Base-by-base conservation (phyloP, 1,284 basidiomycete genomes). In the Ganoderma sinense region DNA sequence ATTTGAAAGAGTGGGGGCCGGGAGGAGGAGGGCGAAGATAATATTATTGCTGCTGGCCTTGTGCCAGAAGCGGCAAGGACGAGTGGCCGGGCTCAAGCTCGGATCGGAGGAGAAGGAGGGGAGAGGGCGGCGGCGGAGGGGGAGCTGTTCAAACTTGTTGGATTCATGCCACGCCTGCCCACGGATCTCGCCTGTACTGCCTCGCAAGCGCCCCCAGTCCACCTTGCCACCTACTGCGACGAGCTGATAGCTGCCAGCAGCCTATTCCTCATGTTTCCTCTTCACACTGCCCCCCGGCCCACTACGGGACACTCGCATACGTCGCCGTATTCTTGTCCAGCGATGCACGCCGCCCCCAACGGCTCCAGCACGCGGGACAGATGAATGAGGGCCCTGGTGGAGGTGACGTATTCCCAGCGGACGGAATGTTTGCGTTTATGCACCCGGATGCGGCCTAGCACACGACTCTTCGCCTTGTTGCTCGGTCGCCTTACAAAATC, bases 371-470 rank as follows among this genome's bases (percentile, higher is more conserved):
- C 40, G 60, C 69, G 68, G 72, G 72, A 73, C 72, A 71, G 58
- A 69, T 69, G 70, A 56, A 69, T 66, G 65, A 69, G 45, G 59
- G 60, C 63, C 67, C 70, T 60, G 48, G 64, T 73, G 69, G 62
- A 64, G 62, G 65, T 69, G 72, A 67, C 72, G 71, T 39, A n/a
- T 14, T 31, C 23, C 41, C 39, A 59, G 20, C 31, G 66, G 51
- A 66, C 68, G 58, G 68, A 66, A 60, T 56, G 64, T 51, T 48
- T 29, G 61, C n/a, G 20, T 55, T 65, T 66, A 73, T 73, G 72
- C 66, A 71, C 48, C 68, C 70, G 55, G 64, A 55, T 69, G 65
- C 41, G 65, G 69, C n/a, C 69, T 73, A 69, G 71, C 71, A 64
- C 56, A 39, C 56, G 33, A 33, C 39, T 45, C 41, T 62, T 60